A percentile compares a stretch with the other conserved stretches of the same genome.
phyloP scores from a whole-genome alignment of 2,329 filamentous ascomycete genomes.

The Trichoderma aggressivum region DNA sequence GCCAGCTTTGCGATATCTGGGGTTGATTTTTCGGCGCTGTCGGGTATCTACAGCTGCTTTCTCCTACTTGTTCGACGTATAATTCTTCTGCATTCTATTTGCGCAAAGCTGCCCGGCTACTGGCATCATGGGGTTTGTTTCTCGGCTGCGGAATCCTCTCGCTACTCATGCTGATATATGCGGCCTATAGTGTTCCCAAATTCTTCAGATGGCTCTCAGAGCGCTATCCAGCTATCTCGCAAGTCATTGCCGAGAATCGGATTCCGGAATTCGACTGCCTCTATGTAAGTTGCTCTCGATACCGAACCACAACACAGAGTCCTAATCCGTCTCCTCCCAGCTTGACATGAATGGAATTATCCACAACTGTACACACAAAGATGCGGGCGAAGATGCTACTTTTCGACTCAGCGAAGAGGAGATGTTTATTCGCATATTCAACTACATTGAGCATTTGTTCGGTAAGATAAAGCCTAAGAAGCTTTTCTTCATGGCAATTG shows the following conservation, averaged over 20 bases:
- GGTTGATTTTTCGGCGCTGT: background rate
- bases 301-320: background rate
- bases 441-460: slow-evolving; percentile 98
- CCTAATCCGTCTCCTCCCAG: slow-evolving; percentile 36
- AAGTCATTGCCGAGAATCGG: slow-evolving; percentile 96
- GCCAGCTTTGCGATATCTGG: background rate
- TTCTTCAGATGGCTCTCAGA: slow-evolving; percentile 99
- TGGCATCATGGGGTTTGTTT: slow-evolving; percentile 31
- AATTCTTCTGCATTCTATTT: background rate
- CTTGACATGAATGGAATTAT: slow-evolving; percentile 99
- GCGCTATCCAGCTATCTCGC: slow-evolving; percentile 96
- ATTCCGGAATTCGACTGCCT: slow-evolving; percentile 99
- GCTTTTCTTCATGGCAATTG: slow-evolving; percentile 99
- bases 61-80: background rate
- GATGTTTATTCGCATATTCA: slow-evolving; percentile 99
- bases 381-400: slow-evolving; percentile 78
- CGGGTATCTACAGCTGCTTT: background rate
- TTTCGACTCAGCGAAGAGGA: slow-evolving; percentile 95
- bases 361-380: slow-evolving; percentile 98
- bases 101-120: background rate
- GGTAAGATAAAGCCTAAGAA: slow-evolving; percentile 98
- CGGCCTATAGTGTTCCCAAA: slow-evolving; percentile 62
- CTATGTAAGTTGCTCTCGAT: slow-evolving; percentile 58
- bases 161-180: slow-evolving; percentile 20
- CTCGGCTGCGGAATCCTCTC: background rate